Evolutionary conservation across 352 stramenopile species (phyloP), one percentile per base, ranked within the genome.

Genomic region (Globisporangium carolinianum): DNA sequence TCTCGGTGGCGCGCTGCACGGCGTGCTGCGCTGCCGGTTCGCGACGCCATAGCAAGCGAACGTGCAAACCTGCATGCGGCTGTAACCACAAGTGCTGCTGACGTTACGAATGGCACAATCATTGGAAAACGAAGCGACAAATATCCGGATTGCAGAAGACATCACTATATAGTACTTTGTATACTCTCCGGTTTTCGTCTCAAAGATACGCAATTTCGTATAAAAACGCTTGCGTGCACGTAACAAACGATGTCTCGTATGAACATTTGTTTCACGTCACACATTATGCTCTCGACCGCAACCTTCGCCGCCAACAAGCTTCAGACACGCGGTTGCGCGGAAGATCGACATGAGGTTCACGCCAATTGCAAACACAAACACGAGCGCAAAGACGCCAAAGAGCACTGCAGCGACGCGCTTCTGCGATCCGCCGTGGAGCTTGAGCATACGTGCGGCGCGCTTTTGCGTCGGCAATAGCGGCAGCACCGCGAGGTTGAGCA

Each of bases 291-390:
- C 24, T 1, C 24, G 24, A 2, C 24, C 24, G 48, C 80, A 89
- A 10, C 83, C 79, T 6, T 65, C 48, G 7, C 83, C 83, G 38
- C 83, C 83, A n/a, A 76, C 76, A 52, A 93, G 69, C 36, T 48
- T 60, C 12, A 88, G 63, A 47, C 83, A 93, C 38, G 69, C 62
- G 0, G 77, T 90, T 36, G 59, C 63, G 48, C 74, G 60, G 54
- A 84, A 72, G 57, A 93, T 68, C 9, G 79, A 75, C 11, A 93
- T 67, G 14, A 91, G 64, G 39, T 88, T 91, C 36, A 69, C 66
- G 3, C 47, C 59, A 47, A 90, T 60, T 39, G 76, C 83, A 47
- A 65, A 58, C 17, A 82, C 54, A 49, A 91, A 80, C 49, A 70
- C 66, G 24, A 70, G 8, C 2, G 58, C 68, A 35, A 88, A 73